These are phyloP conservation scores for Hamigera avellanea DNA, from an alignment of 495 filamentous ascomycete genomes.

Conservation along the genomic window DNA sequence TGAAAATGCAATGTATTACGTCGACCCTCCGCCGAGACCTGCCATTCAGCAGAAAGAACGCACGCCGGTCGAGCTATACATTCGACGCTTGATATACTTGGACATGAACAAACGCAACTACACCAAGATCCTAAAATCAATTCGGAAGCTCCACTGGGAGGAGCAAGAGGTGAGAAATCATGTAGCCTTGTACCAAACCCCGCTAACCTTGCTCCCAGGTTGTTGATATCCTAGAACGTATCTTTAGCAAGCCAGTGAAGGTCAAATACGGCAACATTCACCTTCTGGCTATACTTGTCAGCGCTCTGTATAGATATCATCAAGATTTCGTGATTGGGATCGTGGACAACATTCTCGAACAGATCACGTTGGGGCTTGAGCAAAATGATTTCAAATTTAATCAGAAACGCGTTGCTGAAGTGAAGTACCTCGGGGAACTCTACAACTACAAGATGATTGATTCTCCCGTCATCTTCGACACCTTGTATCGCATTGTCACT, in stretches of 20 bases:
- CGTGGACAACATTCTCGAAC: constrained; percentile 83
- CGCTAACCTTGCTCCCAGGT: constrained; percentile 36
- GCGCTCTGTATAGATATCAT: constrained; percentile 81
- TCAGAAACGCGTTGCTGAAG: constrained; percentile 87
- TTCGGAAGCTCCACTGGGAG: constrained; percentile 96
- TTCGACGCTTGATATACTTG: constrained; percentile 80
- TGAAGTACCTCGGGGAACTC: constrained; percentile 93
- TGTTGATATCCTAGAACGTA: constrained; percentile 71
- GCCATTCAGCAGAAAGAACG: constrained; percentile 95
- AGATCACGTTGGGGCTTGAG: constrained; percentile 80
- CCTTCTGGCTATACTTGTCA: constrained; percentile 82
- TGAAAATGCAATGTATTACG: constrained; percentile 97
- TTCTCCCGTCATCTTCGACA: constrained; percentile 90
- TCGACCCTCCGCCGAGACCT: constrained; percentile 85
- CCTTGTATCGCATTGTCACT: constrained; percentile 84
- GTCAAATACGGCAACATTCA: constrained; percentile 97
- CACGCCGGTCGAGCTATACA: constrained; percentile 82
- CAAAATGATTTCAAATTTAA: constrained; percentile 97
- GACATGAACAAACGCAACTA: constrained; percentile 93
- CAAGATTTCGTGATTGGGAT: constrained; percentile 78
- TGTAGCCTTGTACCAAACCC: neutral
- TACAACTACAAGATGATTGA: constrained; percentile 98
- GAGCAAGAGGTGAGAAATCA: constrained; percentile 59
- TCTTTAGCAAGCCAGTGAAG: constrained; percentile 92
- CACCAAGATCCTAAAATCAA: constrained; percentile 81